Conservation (phyloP, 306 rosid genomes). For the Parietaria judaica region DNA sequence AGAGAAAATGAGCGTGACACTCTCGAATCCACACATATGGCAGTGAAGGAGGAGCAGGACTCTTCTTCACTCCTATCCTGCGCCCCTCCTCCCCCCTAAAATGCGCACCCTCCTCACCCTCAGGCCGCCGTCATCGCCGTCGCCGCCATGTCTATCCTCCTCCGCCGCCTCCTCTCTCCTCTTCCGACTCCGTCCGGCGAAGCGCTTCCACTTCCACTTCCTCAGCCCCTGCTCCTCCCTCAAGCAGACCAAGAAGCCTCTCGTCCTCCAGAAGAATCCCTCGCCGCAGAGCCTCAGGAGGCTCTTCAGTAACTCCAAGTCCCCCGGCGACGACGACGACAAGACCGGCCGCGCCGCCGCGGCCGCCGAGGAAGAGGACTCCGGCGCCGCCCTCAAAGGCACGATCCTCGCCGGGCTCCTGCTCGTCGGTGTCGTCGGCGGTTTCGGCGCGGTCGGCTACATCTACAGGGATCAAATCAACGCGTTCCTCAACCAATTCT, state of each 20-base stretch:
- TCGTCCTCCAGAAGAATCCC: slow-evolving; percentile 27
- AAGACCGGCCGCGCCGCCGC: not conserved
- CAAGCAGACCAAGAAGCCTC: slow-evolving; percentile 61
- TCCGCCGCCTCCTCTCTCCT: slow-evolving; percentile 28
- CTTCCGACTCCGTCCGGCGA: slow-evolving; percentile 40
- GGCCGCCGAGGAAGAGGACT: slow-evolving; percentile 17
- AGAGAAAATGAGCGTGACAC: not conserved
- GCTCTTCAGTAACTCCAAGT: slow-evolving; percentile 42
- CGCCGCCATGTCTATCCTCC: slow-evolving; percentile 46
- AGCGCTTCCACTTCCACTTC: slow-evolving; percentile 42
- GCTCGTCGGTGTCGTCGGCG: slow-evolving; percentile 72
- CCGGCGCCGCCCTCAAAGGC: slow-evolving; percentile 53
- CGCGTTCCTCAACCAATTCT: slow-evolving; percentile 53
- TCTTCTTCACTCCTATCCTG: slow-evolving; percentile 15
- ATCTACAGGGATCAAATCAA: slow-evolving; percentile 69
- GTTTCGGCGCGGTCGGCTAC: slow-evolving; percentile 66
- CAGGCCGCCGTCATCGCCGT: slow-evolving; percentile 9
- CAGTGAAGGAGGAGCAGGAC: not conserved
- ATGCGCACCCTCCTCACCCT: slow-evolving; percentile 53
- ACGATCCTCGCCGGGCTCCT: slow-evolving; percentile 71
- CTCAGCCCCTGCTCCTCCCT: slow-evolving; percentile 70
- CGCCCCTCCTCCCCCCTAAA: slow-evolving; percentile 19
- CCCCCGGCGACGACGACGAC: slow-evolving; percentile 20
- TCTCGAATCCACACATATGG: not conserved
- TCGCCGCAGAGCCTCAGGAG: slow-evolving; percentile 51